phyloP scores from a whole-genome alignment of 2,329 filamentous ascomycete species.

The Arthroderma sp. region DNA sequence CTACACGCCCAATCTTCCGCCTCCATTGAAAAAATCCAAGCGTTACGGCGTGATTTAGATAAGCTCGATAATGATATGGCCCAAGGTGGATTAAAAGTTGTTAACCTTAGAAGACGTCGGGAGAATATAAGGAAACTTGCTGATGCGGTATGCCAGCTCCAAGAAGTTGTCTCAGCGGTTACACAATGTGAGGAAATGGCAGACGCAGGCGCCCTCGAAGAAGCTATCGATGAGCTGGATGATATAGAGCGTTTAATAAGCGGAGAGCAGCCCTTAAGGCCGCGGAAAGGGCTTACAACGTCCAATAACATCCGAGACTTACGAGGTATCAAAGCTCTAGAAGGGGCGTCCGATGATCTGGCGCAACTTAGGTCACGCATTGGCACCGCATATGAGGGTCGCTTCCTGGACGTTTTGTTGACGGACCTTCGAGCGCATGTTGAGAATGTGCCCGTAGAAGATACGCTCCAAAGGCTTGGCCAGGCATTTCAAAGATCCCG shows the following conservation, averaged over 20 bases:
- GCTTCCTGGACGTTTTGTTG: slow-evolving; percentile 66
- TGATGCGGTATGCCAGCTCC: slow-evolving; percentile 70
- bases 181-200: slow-evolving; percentile 67
- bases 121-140: slow-evolving; percentile 76
- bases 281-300: slow-evolving; percentile 16
- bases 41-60: slow-evolving; percentile 63
- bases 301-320: slow-evolving; percentile 43
- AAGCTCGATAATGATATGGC: slow-evolving; percentile 80
- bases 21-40: slow-evolving; percentile 76
- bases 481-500: slow-evolving; percentile 60
- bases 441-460: slow-evolving; percentile 53
- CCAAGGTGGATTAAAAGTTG: slow-evolving; percentile 67
- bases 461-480: slow-evolving; percentile 76
- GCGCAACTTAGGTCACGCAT: slow-evolving; percentile 63
- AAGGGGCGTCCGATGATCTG: slow-evolving; percentile 67
- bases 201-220: slow-evolving; percentile 69
- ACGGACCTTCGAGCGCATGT: slow-evolving; percentile 71
- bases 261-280: slow-evolving; percentile 45
- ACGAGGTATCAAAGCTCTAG: slow-evolving; percentile 61
- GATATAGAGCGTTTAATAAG: slow-evolving; percentile 66
- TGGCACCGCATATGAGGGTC: slow-evolving; percentile 71
- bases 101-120: slow-evolving; percentile 65
- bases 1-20: slow-evolving; percentile 84
- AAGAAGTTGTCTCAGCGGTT: slow-evolving; percentile 62
- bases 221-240: slow-evolving; percentile 65